phyloP scores from a whole-genome alignment of 2,329 filamentous ascomycete genomes.

The Graphium sp. region DNA sequence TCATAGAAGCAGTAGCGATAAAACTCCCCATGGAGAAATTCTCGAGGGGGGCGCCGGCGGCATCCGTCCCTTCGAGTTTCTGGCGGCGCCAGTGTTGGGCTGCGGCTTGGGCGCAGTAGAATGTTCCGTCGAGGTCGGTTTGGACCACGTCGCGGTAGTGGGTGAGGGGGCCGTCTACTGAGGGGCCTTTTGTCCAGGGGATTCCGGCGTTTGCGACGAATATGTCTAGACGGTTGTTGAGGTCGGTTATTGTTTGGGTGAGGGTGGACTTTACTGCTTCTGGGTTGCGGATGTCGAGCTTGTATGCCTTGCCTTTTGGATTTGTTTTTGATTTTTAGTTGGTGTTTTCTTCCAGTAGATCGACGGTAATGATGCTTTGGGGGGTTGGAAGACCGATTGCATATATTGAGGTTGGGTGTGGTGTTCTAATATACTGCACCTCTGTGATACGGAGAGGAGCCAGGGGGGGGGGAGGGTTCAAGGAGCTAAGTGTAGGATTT shows the following conservation, averaged over 20 bases:
- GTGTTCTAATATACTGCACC: no score
- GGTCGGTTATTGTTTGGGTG: not conserved
- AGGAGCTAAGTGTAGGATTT: no score
- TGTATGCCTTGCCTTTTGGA: constrained; percentile 4
- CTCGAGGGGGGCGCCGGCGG: constrained; percentile 43
- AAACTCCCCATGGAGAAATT: constrained; percentile 51
- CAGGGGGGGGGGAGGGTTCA: not conserved
- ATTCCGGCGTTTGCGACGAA: constrained; percentile 50
- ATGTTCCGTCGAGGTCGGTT: constrained; percentile 61
- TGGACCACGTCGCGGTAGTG: constrained; percentile 51
- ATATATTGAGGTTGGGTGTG: no score
- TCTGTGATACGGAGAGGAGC: not conserved
- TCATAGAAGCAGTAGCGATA: constrained; percentile 66
- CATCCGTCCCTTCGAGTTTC: constrained; percentile 46
- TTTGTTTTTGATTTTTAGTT: no score
- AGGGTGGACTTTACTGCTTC: not conserved
- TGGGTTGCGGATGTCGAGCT: constrained; percentile 1
- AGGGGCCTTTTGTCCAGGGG: constrained; percentile 51
- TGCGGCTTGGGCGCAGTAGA: constrained; percentile 59
- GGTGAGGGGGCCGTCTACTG: constrained; percentile 46
- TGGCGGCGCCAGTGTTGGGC: constrained; percentile 55
- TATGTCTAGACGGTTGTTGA: not conserved
- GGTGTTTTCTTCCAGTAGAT: no score
- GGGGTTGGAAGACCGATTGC: no score
- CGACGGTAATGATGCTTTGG: no score